Evolutionary conservation across 345 rosid species (phyloP), one percentile per base, ranked within the genome.

Genomic region (Brassica rapa): DNA sequence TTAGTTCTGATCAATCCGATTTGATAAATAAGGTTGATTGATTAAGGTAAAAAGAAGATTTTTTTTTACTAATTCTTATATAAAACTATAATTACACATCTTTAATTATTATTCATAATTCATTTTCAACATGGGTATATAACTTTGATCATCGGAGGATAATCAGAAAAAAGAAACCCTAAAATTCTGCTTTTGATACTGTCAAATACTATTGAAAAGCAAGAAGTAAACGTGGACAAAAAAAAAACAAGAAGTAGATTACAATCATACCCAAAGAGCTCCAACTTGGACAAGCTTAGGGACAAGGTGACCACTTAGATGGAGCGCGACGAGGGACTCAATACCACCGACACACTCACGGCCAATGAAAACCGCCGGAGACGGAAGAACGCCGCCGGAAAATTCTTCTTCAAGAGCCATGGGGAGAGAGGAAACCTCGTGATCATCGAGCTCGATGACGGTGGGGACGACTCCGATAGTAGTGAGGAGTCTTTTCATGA

Each of bases 241-340:
- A 2, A 39, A 9, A 49, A 76, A 21, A 19, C 59, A 55, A 33
- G 75, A 53, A 15, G 19, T 32, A 64, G 3, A 51, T 5, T 66
- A 70, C 67, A 65, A 75, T 87, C 86, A 86, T 89, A 86, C 91
- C 89, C 88, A 85, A 68, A 88, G 91, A 69, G 88, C 98, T 68
- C 98, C 98, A 71, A 91, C 92, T 82, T 88, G 89, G 63, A 88
- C 93, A 57, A 94, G 97, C 86, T 82, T 90, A 5, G 94, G 98
- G 56, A 94, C 93, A 62, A 94, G 98, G 73, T 84, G 87, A 77
- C 92, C 92, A 77, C 96, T 86, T 72, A 94, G 87, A 77, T 94
- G 98, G 57, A 94, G 95, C 4, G 87, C 97, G 41, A 94, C 86
- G 51, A 94, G 97, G 29, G 97, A 92, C 77, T 92, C 97, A 7